Conservation (phyloP, 371 early-diverging fungal genomes). For the Circinella umbellata region DNA sequence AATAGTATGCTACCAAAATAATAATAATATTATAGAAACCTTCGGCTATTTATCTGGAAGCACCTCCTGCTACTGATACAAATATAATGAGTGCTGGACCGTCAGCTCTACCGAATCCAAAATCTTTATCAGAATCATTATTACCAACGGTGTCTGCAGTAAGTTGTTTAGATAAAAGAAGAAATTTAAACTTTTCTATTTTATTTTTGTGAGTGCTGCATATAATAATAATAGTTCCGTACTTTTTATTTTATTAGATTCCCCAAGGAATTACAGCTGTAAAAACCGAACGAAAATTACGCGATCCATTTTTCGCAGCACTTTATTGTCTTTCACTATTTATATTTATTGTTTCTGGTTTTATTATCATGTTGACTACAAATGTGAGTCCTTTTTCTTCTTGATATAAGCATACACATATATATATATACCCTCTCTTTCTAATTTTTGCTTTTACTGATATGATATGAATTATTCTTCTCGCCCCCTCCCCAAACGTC, state of each 20-base stretch:
- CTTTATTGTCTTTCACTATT: conserved; percentile 46
- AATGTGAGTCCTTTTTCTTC: conserved; percentile 42
- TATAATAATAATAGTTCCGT: not conserved
- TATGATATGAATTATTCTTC: not conserved
- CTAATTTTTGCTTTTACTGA: not conserved
- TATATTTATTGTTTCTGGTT: conserved; percentile 48
- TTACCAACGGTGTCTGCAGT: conserved; percentile 49
- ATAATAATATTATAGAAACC: conserved; percentile 46
- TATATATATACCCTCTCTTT: no score
- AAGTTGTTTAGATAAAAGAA: conserved; percentile 14
- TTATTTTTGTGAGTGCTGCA: not conserved
- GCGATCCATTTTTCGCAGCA: conserved; percentile 60
- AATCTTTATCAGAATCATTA: conserved; percentile 41
- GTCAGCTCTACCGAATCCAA: conserved; percentile 22
- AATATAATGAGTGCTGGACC: not conserved
- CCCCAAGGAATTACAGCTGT: conserved; percentile 38
- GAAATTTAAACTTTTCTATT: no score
- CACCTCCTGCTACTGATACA: conserved; percentile 13
- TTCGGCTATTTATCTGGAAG: conserved; percentile 59
- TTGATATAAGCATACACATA: no score
- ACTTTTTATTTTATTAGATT: conserved; percentile 31
- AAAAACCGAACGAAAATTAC: conserved; percentile 48
- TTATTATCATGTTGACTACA: conserved; percentile 56
- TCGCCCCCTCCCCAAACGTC: not conserved
- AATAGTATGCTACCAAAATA: not conserved